Percentiles rank a stretch among this genome's conserved stretches.
These are phyloP conservation scores for Apiospora marii DNA, from an alignment of 2,329 filamentous ascomycete species.

Conservation along the genomic window DNA sequence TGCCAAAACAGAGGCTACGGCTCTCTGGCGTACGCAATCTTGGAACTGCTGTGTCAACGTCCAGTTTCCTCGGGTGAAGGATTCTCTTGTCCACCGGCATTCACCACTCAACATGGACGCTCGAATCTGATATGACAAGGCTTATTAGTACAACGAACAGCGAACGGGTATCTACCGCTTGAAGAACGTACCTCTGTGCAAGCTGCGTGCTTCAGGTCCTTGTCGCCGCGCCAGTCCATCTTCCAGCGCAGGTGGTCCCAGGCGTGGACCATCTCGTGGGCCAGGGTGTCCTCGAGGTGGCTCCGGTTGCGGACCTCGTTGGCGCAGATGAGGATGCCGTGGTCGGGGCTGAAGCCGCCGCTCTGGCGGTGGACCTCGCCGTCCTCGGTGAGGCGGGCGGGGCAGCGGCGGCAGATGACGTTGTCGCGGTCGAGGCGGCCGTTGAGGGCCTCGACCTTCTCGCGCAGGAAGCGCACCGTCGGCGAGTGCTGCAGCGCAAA, in stretches of 20 bases:
- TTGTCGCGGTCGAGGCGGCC: constrained; percentile 77
- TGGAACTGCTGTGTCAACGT: constrained; percentile 92
- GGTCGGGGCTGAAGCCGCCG: constrained; percentile 85
- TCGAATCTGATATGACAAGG: constrained; percentile 70
- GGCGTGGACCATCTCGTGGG: constrained; percentile 98
- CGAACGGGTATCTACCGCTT: background rate
- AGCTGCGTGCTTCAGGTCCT: constrained; percentile 84
- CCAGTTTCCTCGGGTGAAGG: constrained; percentile 86
- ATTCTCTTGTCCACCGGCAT: constrained; percentile 88
- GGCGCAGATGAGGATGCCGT: constrained; percentile 91
- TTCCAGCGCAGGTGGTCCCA: constrained; percentile 95
- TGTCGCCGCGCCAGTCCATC: constrained; percentile 77
- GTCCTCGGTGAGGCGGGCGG: constrained; percentile 61
- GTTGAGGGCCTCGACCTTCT: constrained; percentile 82
- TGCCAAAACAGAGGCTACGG: constrained; percentile 79
- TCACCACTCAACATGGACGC: constrained; percentile 93
- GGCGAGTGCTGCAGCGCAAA: constrained; percentile 88
- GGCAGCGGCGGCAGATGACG: constrained; percentile 84
- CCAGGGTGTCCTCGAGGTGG: constrained; percentile 91
- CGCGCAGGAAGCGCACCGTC: constrained; percentile 83
- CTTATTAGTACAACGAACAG: background rate
- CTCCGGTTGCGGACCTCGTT: constrained; percentile 84
- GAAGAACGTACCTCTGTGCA: constrained; percentile 78
- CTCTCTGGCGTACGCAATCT: constrained; percentile 84
- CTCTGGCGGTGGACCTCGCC: constrained; percentile 70